Evolutionary conservation across 2,329 filamentous ascomycete species (phyloP).

Genomic region (Beauveria medogensis): DNA sequence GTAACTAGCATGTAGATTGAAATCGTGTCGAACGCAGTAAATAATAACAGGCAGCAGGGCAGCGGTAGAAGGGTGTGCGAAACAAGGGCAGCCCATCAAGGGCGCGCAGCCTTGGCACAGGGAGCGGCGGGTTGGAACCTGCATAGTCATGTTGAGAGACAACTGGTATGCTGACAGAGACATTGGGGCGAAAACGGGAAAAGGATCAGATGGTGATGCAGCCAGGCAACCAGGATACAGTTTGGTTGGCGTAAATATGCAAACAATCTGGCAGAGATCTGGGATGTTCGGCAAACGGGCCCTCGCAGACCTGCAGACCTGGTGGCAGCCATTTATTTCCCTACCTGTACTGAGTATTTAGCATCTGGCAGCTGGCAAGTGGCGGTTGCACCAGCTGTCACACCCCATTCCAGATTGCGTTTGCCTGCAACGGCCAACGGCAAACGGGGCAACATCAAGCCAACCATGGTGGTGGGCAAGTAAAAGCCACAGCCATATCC

Average conservation of each 20-base stretch:
- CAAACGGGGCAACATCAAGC: neutral
- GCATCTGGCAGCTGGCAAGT: neutral
- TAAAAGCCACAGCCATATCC: no score
- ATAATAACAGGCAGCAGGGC: neutral
- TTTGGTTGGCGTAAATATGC: neutral
- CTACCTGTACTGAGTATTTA: no score
- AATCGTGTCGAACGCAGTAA: neutral
- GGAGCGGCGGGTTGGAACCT: neutral
- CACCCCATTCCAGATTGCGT: neutral
- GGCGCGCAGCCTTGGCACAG: neutral
- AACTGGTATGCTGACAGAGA: constrained; percentile 7
- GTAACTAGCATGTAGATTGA: neutral
- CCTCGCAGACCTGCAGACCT: neutral
- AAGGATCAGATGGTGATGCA: neutral
- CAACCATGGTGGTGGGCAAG: no score
- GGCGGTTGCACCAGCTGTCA: neutral
- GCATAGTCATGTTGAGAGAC: neutral
- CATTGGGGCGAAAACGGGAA: neutral
- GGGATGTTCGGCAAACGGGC: neutral
- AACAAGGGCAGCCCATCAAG: neutral
- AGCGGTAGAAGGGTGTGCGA: neutral
- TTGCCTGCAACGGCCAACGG: neutral
- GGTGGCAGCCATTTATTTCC: neutral
- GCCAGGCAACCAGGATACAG: neutral
- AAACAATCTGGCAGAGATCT: neutral